phyloP scores from a whole-genome alignment of 78 protist genomes.

The Chrysochromulina tobinii region DNA sequence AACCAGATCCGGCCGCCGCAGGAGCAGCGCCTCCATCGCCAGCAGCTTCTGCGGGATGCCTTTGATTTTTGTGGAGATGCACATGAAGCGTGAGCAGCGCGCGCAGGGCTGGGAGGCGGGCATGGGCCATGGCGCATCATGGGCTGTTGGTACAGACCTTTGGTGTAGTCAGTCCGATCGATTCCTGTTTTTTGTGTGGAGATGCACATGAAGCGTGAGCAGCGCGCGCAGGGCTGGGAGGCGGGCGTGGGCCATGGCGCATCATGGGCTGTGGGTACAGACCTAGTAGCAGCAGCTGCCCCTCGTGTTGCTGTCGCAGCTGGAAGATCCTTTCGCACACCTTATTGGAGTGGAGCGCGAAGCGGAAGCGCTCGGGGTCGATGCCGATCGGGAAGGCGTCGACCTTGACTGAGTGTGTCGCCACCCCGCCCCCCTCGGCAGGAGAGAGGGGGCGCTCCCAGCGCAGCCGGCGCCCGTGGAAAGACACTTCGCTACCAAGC shows the following conservation, averaged over 20 bases:
- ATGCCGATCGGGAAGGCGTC: constrained; percentile 46
- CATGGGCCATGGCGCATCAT: too few relatives aligned
- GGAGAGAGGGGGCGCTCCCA: not conserved
- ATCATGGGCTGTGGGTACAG: too few relatives aligned
- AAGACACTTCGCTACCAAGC: constrained; percentile 45
- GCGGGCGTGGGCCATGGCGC: too few relatives aligned
- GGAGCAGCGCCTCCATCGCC: constrained; percentile 73
- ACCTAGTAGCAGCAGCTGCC: too few relatives aligned
- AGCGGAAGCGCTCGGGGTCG: constrained; percentile 19
- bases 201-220: too few relatives aligned
- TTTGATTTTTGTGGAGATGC: too few relatives aligned
- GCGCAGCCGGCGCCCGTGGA: not conserved
- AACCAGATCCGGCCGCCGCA: constrained; percentile 43
- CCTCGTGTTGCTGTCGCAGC: not conserved
- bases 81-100: too few relatives aligned
- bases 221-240: too few relatives aligned
- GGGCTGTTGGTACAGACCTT: too few relatives aligned
- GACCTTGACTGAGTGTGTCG: not conserved
- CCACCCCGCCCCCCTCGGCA: not conserved
- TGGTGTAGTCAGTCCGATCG: too few relatives aligned
- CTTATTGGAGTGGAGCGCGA: not conserved
- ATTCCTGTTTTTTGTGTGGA: too few relatives aligned
- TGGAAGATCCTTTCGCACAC: not conserved
- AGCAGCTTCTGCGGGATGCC: constrained; percentile 77
- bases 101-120: too few relatives aligned